Evolutionary conservation across 805 yeast genomes (phyloP), one percentile per base, ranked within the genome.

Genomic region (Ogataea corticis): DNA sequence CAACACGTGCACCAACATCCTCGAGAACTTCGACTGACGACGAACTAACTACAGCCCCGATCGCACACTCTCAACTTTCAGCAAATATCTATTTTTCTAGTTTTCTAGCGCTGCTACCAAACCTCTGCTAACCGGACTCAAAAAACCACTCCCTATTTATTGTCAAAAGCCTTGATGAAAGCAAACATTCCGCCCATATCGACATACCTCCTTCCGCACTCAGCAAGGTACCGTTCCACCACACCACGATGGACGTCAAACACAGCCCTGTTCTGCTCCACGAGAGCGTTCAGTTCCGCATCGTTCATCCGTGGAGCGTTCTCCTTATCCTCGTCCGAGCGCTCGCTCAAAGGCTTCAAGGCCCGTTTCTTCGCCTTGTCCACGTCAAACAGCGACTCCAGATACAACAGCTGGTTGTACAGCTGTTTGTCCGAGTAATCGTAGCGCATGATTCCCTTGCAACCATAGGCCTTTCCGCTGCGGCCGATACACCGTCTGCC

Each of bases 121-220:
- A 21, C 25, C 25, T 9, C 7, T 21, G 25, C 9, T 21, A 21
- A 21, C 25, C 25, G 25, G 25, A 21, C n/a, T n/a, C n/a, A 21
- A n/a, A 6, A 28, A 11, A n/a, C 14, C 4, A 7, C 31, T 28
- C 13, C 10, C 16, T 38, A 45, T 16, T 40, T 47, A 28, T 41
- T 52, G 33, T 50, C 47, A 38, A 54, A 54, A 16, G 50, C 57
- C 38, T 41, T 48, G 56, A 59, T 52, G 28, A 57, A 59, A 17
- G 64, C 61, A 65, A 91, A 91, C n/a, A 91, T 82, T 17, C 79
- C 69, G 7, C 82, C 82, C 87, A 92, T 82, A 61, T 88, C 87
- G 41, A 91, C 97, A 65, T 82, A 90, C 40, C 97, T 75, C 54
- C 97, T 82, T 4, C 96, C 97, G 67, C 92, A 86, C 50, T 86